Evolutionary conservation across 768 basidiomycete species (phyloP).

Genomic region (Psilocybe subaeruginosa): DNA sequence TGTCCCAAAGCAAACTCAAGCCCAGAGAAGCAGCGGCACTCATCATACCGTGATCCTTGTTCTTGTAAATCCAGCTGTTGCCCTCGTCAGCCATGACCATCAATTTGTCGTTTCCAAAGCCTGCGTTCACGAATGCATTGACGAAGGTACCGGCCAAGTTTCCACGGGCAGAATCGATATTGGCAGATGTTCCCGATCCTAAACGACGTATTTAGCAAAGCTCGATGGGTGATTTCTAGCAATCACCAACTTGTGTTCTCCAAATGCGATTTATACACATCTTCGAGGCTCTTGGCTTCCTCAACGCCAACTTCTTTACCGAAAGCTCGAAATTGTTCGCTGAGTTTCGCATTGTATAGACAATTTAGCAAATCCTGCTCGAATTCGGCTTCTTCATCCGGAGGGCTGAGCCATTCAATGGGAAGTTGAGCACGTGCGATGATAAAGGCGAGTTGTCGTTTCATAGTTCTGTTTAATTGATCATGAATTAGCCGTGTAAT

Average conservation of each 20-base stretch:
- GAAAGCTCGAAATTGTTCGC: constrained; percentile 84
- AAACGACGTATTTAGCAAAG: background rate
- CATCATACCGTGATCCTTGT: constrained; percentile 99
- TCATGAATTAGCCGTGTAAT: background rate
- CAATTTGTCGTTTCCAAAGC: constrained; percentile 97
- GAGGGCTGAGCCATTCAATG: constrained; percentile 81
- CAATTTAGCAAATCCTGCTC: constrained; percentile 80
- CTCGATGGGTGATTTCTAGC: background rate
- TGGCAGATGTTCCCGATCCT: constrained; percentile 72
- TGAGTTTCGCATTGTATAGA: constrained; percentile 84
- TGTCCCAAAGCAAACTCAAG: constrained; percentile 93
- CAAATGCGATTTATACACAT: constrained; percentile 96
- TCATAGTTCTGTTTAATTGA: constrained; percentile 67
- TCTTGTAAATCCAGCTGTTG: constrained; percentile 99
- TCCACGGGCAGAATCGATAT: constrained; percentile 90
- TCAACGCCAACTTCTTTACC: constrained; percentile 91
- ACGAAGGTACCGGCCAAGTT: constrained; percentile 98
- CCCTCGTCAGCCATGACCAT: constrained; percentile 98
- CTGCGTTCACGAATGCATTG: constrained; percentile 98
- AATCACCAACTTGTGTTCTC: constrained; percentile 75
- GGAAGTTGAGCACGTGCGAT: constrained; percentile 93
- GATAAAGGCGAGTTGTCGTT: constrained; percentile 91
- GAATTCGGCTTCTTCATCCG: constrained; percentile 57
- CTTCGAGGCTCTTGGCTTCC: constrained; percentile 91
- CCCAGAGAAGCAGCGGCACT: constrained; percentile 95